A percentile compares a stretch with the other conserved stretches of the same genome.
phyloP scores from a whole-genome alignment of 371 early-diverging fungal species.

The Thermomucor indicae-seudaticae region DNA sequence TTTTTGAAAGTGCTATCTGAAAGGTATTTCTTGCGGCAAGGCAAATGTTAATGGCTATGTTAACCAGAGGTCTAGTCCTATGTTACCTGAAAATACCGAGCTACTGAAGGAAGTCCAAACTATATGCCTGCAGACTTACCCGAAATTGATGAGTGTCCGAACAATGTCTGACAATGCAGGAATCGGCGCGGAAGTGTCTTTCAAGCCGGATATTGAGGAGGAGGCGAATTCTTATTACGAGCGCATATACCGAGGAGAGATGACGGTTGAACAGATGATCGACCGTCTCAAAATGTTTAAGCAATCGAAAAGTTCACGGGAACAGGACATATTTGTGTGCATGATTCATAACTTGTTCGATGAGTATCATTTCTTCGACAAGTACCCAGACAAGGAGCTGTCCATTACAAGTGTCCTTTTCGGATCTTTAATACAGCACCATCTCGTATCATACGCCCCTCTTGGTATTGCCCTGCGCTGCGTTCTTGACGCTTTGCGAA shows the following conservation, averaged over 20 bases:
- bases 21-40: conserved; percentile 30
- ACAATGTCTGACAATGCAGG: conserved; percentile 29
- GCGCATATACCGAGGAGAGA: conserved; percentile 72
- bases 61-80: conserved; percentile 48
- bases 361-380: conserved; percentile 89
- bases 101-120: conserved; percentile 57
- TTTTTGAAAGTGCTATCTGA: conserved; percentile 68
- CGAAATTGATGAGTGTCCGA: conserved; percentile 46
- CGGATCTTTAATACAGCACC: conserved; percentile 84
- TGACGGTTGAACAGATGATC: conserved; percentile 69
- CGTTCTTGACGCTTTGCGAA: conserved; percentile 82
- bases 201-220: conserved; percentile 67
- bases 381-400: conserved; percentile 92
- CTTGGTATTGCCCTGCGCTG: conserved; percentile 85
- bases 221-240: conserved; percentile 80
- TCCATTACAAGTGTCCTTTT: conserved; percentile 85
- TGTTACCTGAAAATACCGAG: conserved; percentile 59
- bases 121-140: conserved; percentile 58
- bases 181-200: conserved; percentile 30
- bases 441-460: conserved; percentile 70
- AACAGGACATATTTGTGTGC: conserved; percentile 76
- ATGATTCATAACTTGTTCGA: conserved; percentile 91
- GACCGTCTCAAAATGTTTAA: conserved; percentile 68
- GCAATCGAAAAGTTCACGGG: conserved; percentile 64
- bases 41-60: neutral